These are phyloP conservation scores for Urtica urens DNA, from an alignment of 306 rosid species.

Conservation along the genomic window DNA sequence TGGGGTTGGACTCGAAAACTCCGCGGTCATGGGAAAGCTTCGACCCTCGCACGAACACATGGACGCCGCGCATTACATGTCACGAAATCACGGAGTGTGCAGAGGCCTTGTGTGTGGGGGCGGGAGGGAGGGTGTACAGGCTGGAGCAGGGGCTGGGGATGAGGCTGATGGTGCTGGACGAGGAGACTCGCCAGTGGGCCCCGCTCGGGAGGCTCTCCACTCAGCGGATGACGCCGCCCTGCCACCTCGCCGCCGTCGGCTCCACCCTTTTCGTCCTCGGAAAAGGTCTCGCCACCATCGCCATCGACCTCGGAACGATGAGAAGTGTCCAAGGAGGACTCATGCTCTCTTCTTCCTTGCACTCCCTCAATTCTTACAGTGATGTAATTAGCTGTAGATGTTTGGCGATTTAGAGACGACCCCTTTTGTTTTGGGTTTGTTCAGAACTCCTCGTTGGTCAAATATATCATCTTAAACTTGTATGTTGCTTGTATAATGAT, in stretches of 20 bases:
- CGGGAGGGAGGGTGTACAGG: slow-evolving; percentile 44
- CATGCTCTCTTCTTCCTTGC: slow-evolving; percentile 61
- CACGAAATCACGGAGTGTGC: no score
- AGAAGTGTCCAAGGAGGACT: slow-evolving; percentile 44
- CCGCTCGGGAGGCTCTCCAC: slow-evolving; percentile 64
- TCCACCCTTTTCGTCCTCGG: slow-evolving; percentile 55
- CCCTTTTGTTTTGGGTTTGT: no score
- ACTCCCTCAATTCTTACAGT: slow-evolving; percentile 34
- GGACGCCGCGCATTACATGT: no score
- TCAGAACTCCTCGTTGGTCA: no score
- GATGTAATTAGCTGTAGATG: slow-evolving; percentile 69
- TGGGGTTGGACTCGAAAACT: slow-evolving; percentile 52
- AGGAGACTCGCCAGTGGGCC: slow-evolving; percentile 52
- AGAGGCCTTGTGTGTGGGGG: slow-evolving; percentile 77
- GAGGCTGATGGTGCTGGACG: slow-evolving; percentile 60
- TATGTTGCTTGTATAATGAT: no score
- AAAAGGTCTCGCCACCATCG: slow-evolving; percentile 73
- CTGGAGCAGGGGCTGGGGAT: slow-evolving; percentile 75
- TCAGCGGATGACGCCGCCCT: slow-evolving; percentile 72
- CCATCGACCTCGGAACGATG: slow-evolving; percentile 48
- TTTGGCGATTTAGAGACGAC: slow-evolving; percentile 43
- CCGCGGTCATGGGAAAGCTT: slow-evolving; percentile 76
- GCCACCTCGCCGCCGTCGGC: slow-evolving; percentile 64
- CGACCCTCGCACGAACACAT: slow-evolving; percentile 39
- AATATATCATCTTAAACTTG: no score